A percentile compares a stretch with the other conserved stretches of the same genome.
phyloP scores from a whole-genome alignment of 2,329 filamentous ascomycete genomes.

The Neopestalotiopsis clavispora region DNA sequence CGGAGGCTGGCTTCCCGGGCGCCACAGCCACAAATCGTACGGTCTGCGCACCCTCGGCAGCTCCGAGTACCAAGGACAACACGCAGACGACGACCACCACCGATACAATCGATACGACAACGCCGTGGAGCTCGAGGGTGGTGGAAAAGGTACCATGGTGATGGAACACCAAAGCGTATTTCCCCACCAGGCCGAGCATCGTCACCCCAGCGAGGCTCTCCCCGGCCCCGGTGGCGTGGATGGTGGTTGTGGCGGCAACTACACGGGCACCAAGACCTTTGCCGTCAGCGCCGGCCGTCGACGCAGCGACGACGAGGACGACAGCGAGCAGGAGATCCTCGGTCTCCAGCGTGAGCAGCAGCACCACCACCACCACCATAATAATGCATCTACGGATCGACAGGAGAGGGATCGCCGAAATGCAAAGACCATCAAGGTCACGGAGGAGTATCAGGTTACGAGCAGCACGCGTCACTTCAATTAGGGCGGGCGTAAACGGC shows the following conservation, averaged over 20 bases:
- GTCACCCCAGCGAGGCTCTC: background rate
- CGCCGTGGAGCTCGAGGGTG: background rate
- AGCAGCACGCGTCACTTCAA: constrained; percentile 1
- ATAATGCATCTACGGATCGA: background rate
- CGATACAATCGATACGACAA: background rate
- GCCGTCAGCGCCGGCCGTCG: background rate
- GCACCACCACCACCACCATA: too few species aligned
- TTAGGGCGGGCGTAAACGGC: background rate
- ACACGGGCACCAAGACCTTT: background rate
- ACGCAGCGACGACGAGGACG: background rate
- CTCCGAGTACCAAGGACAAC: background rate
- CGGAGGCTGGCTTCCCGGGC: background rate
- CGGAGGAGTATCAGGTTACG: constrained; percentile 10
- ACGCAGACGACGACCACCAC: background rate
- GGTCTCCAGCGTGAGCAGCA: background rate
- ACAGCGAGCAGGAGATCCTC: constrained; percentile 9
- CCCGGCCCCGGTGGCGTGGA: background rate
- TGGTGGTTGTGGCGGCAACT: too few species aligned
- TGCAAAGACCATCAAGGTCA: background rate
- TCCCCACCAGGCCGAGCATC: background rate
- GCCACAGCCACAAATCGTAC: background rate
- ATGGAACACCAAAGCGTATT: background rate
- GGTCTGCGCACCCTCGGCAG: constrained; percentile 6
- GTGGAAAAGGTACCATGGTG: background rate
- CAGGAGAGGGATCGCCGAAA: background rate